Evolutionary conservation across 768 basidiomycete genomes (phyloP).

Genomic region (Tylopilus subfusipes): DNA sequence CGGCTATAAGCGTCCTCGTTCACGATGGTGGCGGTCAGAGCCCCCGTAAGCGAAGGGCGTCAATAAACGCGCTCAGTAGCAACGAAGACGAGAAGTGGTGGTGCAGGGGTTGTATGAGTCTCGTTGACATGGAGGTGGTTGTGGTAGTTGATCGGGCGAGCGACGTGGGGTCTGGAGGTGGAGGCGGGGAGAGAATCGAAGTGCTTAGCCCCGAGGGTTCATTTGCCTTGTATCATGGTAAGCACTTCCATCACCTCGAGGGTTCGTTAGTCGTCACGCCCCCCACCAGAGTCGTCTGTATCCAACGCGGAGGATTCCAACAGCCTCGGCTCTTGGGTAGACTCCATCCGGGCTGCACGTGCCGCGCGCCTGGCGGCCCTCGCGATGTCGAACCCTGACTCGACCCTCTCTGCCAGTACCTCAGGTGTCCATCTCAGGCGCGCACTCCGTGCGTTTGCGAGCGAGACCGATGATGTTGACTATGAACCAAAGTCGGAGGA

Average conservation of each 20-base stretch:
- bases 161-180: conserved; percentile 1
- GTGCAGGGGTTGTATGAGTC: conserved; percentile 64
- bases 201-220: conserved; percentile 73
- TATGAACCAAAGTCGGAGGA: conserved; percentile 49
- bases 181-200: conserved; percentile 61
- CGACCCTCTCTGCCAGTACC: conserved; percentile 74
- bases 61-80: conserved; percentile 22
- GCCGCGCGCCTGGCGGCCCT: conserved; percentile 64
- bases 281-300: conserved; percentile 4
- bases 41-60: conserved; percentile 16
- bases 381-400: conserved; percentile 70
- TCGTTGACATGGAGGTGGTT: conserved; percentile 77
- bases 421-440: conserved; percentile 74
- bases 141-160: conserved; percentile 37
- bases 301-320: conserved; percentile 1
- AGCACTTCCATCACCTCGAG: conserved; percentile 11
- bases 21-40: conserved; percentile 18
- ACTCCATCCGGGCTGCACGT: conserved; percentile 67
- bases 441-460: conserved; percentile 71
- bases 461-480: conserved; percentile 22
- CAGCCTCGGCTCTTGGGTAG: conserved; percentile 57
- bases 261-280: not conserved
- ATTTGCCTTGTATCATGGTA: conserved; percentile 72
- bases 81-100: conserved; percentile 66
- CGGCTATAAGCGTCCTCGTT: conserved; percentile 18